A percentile compares a stretch with the other conserved stretches of the same genome.
phyloP scores from a whole-genome alignment of 1,284 basidiomycete genomes.

The Rhodotorula sp. region DNA sequence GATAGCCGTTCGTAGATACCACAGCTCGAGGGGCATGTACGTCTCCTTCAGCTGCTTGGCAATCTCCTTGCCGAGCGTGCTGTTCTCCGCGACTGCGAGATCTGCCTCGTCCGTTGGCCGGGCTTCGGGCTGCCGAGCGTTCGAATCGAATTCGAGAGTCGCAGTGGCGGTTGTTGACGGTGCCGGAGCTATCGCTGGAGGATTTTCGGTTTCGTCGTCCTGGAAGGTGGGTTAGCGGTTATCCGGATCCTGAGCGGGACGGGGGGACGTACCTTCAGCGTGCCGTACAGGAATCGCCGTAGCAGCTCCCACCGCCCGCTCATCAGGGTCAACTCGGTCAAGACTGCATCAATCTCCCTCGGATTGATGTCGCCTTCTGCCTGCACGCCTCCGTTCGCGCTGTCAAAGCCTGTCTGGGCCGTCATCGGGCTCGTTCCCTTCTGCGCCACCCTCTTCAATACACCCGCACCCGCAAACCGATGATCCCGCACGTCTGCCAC shows the following conservation, averaged over 20 bases:
- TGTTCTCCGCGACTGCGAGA: conserved; percentile 55
- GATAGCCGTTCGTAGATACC: conserved; percentile 84
- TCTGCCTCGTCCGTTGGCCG: conserved; percentile 38
- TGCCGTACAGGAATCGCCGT: conserved; percentile 74
- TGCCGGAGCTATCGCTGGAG: not conserved
- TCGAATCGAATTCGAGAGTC: not conserved
- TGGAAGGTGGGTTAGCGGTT: not conserved
- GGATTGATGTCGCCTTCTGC: conserved; percentile 69
- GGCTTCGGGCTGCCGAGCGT: not conserved
- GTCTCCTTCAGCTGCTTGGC: conserved; percentile 67
- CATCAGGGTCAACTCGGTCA: conserved; percentile 84
- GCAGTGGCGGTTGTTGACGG: not conserved
- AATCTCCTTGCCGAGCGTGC: conserved; percentile 58
- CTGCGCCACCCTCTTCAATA: not conserved
- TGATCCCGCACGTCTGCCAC: conserved; percentile 29
- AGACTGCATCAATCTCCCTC: conserved; percentile 80
- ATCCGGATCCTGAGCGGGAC: not conserved
- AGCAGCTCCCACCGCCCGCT: conserved; percentile 89
- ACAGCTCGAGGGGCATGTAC: conserved; percentile 85
- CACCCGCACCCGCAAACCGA: conserved; percentile 9
- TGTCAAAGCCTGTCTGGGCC: conserved; percentile 14
- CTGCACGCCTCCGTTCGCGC: conserved; percentile 13
- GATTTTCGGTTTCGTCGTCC: conserved; percentile 35
- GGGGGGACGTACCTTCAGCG: conserved; percentile 54
- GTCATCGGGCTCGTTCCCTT: conserved; percentile 16